Evolutionary conservation across 148 eudicot genomes (phyloP), one percentile per base, ranked within the genome.

Genomic region (Silene conica): DNA sequence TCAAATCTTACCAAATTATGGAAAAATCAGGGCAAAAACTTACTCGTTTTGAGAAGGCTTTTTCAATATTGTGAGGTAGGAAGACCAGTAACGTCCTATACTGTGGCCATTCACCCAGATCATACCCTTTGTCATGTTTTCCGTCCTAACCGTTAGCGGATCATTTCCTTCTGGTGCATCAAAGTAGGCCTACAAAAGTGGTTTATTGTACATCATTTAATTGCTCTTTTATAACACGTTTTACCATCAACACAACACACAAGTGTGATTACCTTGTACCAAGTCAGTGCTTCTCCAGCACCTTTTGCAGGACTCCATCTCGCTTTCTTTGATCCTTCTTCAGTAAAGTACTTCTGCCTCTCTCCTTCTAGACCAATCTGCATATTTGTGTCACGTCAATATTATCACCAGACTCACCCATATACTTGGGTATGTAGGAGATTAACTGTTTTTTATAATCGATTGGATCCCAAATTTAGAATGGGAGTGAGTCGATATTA

Each of bases 41-140:
- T 90, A 94, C 98, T 91, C 97, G 48, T 81, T 70, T 74, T 94
- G 98, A 34, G 96, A 80, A 50, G 98, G 96, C 46, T 63, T 78
- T 3, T 76, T 76, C 13, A 82, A 70, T 69, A 89, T 85, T 1
- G 97, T 80, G 10, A 74, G 75, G 81, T 69, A 88, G 74, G 81
- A 73, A 43, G 85, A 79, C 98, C 98, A 94, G 76, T 83, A 88
- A 54, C 98, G 96, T 21, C 97, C 98, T 34, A 94, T 82, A 83
- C 84, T 86, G 8, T 58, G 46, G 52, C 98, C 98, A 60, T 94
- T 94, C 59, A 91, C 83, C 90, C 91, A 94, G 69, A 78, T 62
- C 80, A 88, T 79, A 5, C 97, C 98, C 75, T 94, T 94, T 21
- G 84, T 89, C 97, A 91, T 94, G 41, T 80, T 72, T 16, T 68